Conservation (phyloP, 2,329 filamentous ascomycete species). For the Ceratocystis harringtonii region DNA sequence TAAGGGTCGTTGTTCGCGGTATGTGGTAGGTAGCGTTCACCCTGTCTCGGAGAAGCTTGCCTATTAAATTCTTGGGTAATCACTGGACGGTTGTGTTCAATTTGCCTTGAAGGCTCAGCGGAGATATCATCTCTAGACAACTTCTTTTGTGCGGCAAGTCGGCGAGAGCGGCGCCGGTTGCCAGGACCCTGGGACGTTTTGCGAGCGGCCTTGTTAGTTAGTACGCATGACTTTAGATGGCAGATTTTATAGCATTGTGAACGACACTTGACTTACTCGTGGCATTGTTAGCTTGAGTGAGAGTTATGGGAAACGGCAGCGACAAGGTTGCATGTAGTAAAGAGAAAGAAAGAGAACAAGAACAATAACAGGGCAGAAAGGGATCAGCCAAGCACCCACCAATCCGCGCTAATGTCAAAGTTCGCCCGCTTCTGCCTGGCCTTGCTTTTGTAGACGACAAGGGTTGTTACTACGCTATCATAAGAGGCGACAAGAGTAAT, state of each 20-base stretch:
- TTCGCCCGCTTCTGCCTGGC: too few species aligned
- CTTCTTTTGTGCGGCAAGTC: not conserved
- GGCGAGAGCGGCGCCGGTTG: slow-evolving; percentile 11
- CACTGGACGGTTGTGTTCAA: not conserved
- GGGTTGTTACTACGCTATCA: too few species aligned
- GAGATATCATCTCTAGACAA: not conserved
- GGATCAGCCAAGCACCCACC: too few species aligned
- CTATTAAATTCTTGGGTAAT: not conserved
- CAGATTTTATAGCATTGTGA: not conserved
- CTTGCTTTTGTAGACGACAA: too few species aligned
- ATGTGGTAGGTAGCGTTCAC: not conserved
- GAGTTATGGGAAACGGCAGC: not conserved
- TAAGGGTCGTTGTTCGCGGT: not conserved
- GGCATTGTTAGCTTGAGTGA: not conserved
- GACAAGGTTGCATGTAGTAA: not conserved
- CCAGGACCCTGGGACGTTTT: not conserved
- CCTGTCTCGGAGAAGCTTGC: not conserved
- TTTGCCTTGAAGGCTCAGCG: not conserved
- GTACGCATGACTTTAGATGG: slow-evolving; percentile 2
- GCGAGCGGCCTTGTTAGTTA: not conserved
- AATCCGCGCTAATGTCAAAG: too few species aligned
- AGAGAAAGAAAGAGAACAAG: not conserved
- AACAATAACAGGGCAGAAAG: not conserved
- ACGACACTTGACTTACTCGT: not conserved
- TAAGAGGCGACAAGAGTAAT: too few species aligned